A percentile compares a stretch with the other conserved stretches of the same genome.
phyloP scores from a whole-genome alignment of 1,284 basidiomycete species.

The Boletellus dicymbophilus region DNA sequence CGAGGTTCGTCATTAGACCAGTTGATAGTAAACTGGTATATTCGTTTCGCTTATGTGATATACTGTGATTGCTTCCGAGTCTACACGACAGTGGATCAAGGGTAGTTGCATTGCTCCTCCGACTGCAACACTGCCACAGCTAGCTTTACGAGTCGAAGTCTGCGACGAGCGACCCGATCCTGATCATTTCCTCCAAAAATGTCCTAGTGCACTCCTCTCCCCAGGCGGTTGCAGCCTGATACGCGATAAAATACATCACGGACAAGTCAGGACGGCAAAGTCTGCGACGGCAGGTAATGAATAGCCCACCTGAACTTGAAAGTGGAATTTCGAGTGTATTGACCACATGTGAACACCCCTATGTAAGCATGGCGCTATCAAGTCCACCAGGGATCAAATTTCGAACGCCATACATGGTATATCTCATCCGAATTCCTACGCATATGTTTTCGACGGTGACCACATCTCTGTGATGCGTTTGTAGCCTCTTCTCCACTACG shows the following conservation, averaged over 20 bases:
- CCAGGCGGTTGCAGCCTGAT: conserved; percentile 25
- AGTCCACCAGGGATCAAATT: not conserved
- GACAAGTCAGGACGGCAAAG: not conserved
- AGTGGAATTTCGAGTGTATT: conserved; percentile 18
- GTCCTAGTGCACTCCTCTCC: conserved; percentile 18
- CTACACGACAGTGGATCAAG: too few species aligned
- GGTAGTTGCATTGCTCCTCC: too few species aligned
- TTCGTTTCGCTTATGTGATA: too few species aligned
- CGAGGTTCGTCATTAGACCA: too few species aligned
- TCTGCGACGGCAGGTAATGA: not conserved
- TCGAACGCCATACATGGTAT: conserved; percentile 6
- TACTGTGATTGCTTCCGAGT: too few species aligned
- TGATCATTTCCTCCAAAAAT: conserved; percentile 20
- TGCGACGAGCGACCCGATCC: conserved; percentile 19
- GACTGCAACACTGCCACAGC: too few species aligned
- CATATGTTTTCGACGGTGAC: conserved; percentile 4
- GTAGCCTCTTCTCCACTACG: conserved; percentile 12
- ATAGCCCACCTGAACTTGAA: conserved; percentile 17
- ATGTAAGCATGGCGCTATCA: too few species aligned
- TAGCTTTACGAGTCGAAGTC: too few species aligned
- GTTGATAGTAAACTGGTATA: too few species aligned
- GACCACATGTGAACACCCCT: conserved; percentile 22
- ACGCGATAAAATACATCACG: not conserved
- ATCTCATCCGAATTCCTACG: conserved; percentile 9
- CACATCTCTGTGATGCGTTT: not conserved